Base-by-base conservation (phyloP, 1,284 basidiomycete species). In the Papiliotrema fonsecae region DNA sequence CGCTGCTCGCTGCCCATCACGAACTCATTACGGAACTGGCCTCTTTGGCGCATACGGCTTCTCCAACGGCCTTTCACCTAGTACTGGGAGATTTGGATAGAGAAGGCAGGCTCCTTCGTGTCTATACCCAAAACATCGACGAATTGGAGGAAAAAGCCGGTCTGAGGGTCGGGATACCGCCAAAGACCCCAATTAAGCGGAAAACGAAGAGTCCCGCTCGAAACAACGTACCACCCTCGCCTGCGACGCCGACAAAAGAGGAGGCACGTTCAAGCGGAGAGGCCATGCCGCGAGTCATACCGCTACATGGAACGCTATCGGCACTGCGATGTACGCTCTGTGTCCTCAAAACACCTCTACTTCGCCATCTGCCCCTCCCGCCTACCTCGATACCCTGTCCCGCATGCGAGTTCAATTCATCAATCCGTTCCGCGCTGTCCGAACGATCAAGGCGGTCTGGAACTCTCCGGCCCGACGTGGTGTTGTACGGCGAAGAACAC, bases 51-150 rank as follows among this genome's bases (percentile, higher is more conserved):
- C 77, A 81, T 49, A 76, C 78, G 2, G 88, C 91, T 9, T 62
- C 79, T 52, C 91, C 92, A 0, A 93, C 92, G 3, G 75, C 83
- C 1, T 96, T 96, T 60, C 92, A 97, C 65, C 73, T 77, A 6
- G 77, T 87, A 24, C 81, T 97, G 22, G 84, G 84, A 36, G 65
- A 78, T 13, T 80, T 96, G 21, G 88, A 96, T 62, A 77, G 83
- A 48, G 78, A 85, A 40, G 86, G 87, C 2, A 80, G 82, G 41
- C 80, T 97, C 1, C 78, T 92, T 37, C 81, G 92, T 25, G 88
- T 92, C 4, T 97, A 96, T 72, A 94, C 92, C 0, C 92, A 97
- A 75, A 93, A 94, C 72, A 93, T 96, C 54, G 91, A 97, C 66
- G 85, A 84, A 14, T 82, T 97, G 43, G 91, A 96, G 67, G 78